Conservation (phyloP, 2,329 filamentous ascomycete species). For the Xylaria sp. region DNA sequence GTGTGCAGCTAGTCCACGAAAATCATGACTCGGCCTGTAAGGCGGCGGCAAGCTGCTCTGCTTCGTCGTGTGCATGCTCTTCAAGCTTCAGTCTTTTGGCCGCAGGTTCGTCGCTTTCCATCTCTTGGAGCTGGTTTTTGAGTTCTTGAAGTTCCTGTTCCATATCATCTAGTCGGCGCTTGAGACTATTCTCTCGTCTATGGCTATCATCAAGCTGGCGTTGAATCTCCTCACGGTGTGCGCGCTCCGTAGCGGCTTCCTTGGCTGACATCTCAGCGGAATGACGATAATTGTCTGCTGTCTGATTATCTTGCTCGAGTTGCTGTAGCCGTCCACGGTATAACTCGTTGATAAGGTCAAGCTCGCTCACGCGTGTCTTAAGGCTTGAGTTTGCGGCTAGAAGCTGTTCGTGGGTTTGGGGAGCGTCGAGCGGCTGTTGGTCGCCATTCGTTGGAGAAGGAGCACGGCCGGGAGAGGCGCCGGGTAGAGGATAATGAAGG, state of each 20-base stretch:
- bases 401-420: slow-evolving; percentile 83
- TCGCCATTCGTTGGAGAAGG: slow-evolving; percentile 65
- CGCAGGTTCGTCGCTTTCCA: slow-evolving; percentile 44
- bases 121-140: slow-evolving; percentile 45
- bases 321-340: slow-evolving; percentile 82
- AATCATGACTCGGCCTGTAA: slow-evolving; percentile 43
- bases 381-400: slow-evolving; percentile 83
- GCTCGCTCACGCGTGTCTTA: slow-evolving; percentile 94
- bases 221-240: slow-evolving; percentile 63
- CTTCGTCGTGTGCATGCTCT: slow-evolving; percentile 38
- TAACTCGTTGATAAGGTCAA: slow-evolving; percentile 92
- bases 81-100: slow-evolving; percentile 47
- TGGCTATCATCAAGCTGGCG: slow-evolving; percentile 80
- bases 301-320: slow-evolving; percentile 80
- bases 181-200: slow-evolving; percentile 81
- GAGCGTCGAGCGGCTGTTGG: slow-evolving; percentile 73
- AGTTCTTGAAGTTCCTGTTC: slow-evolving; percentile 65
- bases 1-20: not conserved
- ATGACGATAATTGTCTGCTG: slow-evolving; percentile 63
- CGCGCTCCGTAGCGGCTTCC: slow-evolving; percentile 67
- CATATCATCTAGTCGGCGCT: slow-evolving; percentile 82
- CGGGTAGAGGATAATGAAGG: slow-evolving; percentile 62
- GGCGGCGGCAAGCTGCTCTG: slow-evolving; percentile 38
- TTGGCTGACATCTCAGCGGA: slow-evolving; percentile 64
- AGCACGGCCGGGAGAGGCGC: slow-evolving; percentile 64